phyloP scores from a whole-genome alignment of 257 asterid genomes.

The Scutellaria barbata region DNA sequence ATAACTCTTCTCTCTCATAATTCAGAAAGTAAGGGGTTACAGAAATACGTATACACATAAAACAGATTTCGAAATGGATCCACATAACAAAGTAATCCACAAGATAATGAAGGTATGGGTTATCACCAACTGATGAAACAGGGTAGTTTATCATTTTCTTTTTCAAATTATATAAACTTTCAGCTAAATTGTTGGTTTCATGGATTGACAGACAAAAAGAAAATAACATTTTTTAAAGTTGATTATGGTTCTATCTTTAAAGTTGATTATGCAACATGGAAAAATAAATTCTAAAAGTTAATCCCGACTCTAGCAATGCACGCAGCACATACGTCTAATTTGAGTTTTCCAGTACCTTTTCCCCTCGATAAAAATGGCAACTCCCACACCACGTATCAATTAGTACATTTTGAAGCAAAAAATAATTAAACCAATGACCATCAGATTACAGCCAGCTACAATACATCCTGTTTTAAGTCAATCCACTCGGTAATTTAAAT shows the following conservation, averaged over 20 bases:
- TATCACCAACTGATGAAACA: no score
- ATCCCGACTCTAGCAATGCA: slow-evolving; percentile 17
- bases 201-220: no score
- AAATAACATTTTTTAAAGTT: no score
- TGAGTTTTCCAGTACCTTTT: background rate
- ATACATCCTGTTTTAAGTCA: background rate
- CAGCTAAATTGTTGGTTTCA: no score
- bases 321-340: background rate
- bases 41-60: slow-evolving; percentile 5
- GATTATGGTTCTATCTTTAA: no score
- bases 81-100: no score
- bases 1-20: no score
- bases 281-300: background rate
- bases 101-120: no score
- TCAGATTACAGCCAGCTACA: slow-evolving; percentile 5
- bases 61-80: no score
- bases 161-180: no score
- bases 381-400: background rate
- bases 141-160: no score
- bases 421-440: background rate
- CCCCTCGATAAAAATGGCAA: background rate
- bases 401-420: background rate
- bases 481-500: slow-evolving; percentile 15
- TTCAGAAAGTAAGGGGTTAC: slow-evolving; percentile 2
- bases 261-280: no score